Conservation (phyloP, 208 protist genomes). For the Wallacemonas rigidus region DNA sequence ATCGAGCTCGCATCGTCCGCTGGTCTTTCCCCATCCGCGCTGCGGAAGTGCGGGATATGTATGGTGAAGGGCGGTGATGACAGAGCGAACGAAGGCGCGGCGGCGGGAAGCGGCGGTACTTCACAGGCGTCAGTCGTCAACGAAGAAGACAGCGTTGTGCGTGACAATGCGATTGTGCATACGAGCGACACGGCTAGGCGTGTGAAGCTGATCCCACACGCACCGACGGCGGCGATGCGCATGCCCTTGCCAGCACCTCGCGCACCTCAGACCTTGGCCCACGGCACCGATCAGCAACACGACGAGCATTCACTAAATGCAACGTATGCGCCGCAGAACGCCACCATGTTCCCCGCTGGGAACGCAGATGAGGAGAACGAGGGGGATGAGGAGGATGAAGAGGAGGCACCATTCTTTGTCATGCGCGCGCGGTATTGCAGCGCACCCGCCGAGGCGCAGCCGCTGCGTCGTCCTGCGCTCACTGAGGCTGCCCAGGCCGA, state of each 20-base stretch:
- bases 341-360: background rate
- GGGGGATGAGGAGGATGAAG: slow-evolving; percentile 26
- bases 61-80: background rate
- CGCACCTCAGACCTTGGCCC: too few species aligned
- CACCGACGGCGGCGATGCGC: too few species aligned
- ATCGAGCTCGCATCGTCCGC: background rate
- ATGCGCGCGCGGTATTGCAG: slow-evolving; percentile 64
- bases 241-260: too few species aligned
- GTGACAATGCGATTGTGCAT: too few species aligned
- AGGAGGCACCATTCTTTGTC: slow-evolving; percentile 34
- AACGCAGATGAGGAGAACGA: slow-evolving; percentile 14
- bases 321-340: background rate
- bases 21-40: background rate
- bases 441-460: slow-evolving; percentile 4
- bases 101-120: too few species aligned
- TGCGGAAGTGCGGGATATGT: background rate
- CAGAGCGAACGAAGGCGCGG: background rate
- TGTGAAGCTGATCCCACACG: too few species aligned
- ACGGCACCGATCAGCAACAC: too few species aligned
- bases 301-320: too few species aligned
- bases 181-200: too few species aligned
- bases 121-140: too few species aligned
- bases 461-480: background rate
- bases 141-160: too few species aligned
- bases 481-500: background rate